These are phyloP conservation scores for Rhizopogon rudus DNA, from an alignment of 768 basidiomycete genomes.

Conservation along the genomic window DNA sequence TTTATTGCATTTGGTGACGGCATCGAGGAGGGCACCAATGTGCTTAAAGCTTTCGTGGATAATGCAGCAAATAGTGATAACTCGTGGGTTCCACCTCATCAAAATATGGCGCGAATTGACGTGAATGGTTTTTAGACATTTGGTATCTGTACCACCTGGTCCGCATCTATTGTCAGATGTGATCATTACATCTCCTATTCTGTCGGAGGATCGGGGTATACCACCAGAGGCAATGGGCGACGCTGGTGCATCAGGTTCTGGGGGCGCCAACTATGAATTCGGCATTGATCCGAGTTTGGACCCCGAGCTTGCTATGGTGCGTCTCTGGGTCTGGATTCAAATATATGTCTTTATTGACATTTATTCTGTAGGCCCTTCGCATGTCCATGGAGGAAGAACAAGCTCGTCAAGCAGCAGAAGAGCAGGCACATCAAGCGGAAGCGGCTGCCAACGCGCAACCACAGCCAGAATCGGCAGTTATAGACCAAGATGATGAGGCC, in stretches of 20 bases:
- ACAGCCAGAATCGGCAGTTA: slow-evolving; percentile 32
- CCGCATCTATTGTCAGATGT: slow-evolving; percentile 78
- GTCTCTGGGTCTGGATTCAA: slow-evolving; percentile 14
- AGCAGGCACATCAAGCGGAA: slow-evolving; percentile 29
- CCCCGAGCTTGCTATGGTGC: slow-evolving; percentile 94
- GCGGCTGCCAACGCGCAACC: slow-evolving; percentile 18
- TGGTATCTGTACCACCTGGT: slow-evolving; percentile 75
- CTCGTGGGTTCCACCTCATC: slow-evolving; percentile 48
- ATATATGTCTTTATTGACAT: background rate
- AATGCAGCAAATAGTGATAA: slow-evolving; percentile 79
- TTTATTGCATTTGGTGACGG: slow-evolving; percentile 88
- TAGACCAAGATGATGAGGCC: slow-evolving; percentile 74
- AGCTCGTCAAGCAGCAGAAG: slow-evolving; percentile 59
- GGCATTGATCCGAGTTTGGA: slow-evolving; percentile 94
- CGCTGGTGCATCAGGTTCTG: slow-evolving; percentile 41
- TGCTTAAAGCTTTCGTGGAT: slow-evolving; percentile 81
- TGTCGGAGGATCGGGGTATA: slow-evolving; percentile 76
- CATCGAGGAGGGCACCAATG: slow-evolving; percentile 68
- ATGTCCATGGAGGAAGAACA: slow-evolving; percentile 97
- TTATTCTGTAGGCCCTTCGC: slow-evolving; percentile 67
- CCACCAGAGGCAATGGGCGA: slow-evolving; percentile 54
- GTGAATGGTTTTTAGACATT: slow-evolving; percentile 49
- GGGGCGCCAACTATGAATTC: slow-evolving; percentile 67
- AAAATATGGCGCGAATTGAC: background rate
- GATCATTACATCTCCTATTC: slow-evolving; percentile 74